phyloP scores from a whole-genome alignment of 176 grass and related monocot genomes.

The Pontederia paniculata region DNA sequence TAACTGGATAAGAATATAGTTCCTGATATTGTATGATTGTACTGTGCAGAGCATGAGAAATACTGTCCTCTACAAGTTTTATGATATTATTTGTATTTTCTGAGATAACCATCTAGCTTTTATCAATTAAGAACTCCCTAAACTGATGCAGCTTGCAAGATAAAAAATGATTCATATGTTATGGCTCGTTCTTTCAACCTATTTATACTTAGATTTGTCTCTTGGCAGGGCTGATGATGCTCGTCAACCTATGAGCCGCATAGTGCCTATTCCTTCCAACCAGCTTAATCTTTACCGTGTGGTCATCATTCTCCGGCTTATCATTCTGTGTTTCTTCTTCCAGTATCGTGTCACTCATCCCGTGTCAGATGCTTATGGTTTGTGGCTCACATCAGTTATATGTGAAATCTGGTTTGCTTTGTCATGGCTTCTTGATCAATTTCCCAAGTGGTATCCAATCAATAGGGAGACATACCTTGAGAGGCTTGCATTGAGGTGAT shows the following conservation, averaged over 20 bases:
- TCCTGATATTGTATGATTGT: too few relatives aligned
- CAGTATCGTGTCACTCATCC: slow-evolving; percentile 88
- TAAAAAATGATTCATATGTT: not conserved
- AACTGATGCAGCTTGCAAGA: not conserved
- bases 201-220: slow-evolving; percentile 5
- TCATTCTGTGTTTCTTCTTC: slow-evolving; percentile 92
- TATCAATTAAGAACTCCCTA: not conserved
- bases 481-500: slow-evolving; percentile 71
- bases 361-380: slow-evolving; percentile 65
- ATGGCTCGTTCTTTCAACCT: not conserved
- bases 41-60: too few relatives aligned
- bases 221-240: slow-evolving; percentile 92
- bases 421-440: slow-evolving; percentile 96
- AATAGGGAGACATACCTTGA: slow-evolving; percentile 90
- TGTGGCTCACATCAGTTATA: slow-evolving; percentile 93
- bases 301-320: slow-evolving; percentile 75
- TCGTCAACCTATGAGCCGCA: slow-evolving; percentile 77
- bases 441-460: slow-evolving; percentile 86
- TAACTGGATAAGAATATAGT: too few relatives aligned
- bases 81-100: not conserved
- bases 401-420: slow-evolving; percentile 95
- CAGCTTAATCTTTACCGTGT: slow-evolving; percentile 66
- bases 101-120: not conserved
- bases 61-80: too few relatives aligned
- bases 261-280: slow-evolving; percentile 66